Conservation (phyloP, 257 asterid genomes). For the Ilex asprella region DNA sequence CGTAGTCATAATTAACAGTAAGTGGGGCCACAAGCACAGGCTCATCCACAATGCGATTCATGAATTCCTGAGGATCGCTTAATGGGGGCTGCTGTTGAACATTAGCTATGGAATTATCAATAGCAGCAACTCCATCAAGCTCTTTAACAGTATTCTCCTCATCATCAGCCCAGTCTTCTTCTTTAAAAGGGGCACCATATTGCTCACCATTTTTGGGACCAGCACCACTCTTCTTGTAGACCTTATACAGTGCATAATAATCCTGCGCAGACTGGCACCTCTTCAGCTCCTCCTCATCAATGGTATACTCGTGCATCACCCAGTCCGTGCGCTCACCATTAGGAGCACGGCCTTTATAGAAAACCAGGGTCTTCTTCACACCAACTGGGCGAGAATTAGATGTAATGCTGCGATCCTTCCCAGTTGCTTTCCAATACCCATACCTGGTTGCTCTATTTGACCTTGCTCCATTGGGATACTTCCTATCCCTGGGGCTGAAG, state of each 20-base stretch:
- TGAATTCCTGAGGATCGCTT: slow-evolving; percentile 50
- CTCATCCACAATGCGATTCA: slow-evolving; percentile 40
- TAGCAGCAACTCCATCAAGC: slow-evolving; percentile 18
- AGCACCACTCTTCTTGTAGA: slow-evolving; percentile 88
- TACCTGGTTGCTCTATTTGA: slow-evolving; percentile 45
- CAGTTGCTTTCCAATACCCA: slow-evolving; percentile 86
- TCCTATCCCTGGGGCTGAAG: slow-evolving; percentile 81
- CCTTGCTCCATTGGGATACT: slow-evolving; percentile 86
- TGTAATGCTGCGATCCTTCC: slow-evolving; percentile 69
- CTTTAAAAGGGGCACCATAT: slow-evolving; percentile 87
- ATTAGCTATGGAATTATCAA: slow-evolving; percentile 10
- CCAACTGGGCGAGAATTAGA: slow-evolving; percentile 70
- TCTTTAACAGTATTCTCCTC: slow-evolving; percentile 25
- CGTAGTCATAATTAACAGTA: slow-evolving; percentile 17
- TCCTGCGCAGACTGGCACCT: slow-evolving; percentile 46
- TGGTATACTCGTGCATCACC: slow-evolving; percentile 96
- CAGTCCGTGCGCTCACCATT: slow-evolving; percentile 84
- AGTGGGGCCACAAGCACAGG: slow-evolving; percentile 23
- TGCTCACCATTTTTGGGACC: slow-evolving; percentile 99
- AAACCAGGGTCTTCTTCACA: slow-evolving; percentile 81
- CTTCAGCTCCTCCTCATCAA: slow-evolving; percentile 78
- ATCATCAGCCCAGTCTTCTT: slow-evolving; percentile 85
- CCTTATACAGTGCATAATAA: slow-evolving; percentile 80
- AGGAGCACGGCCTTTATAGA: slow-evolving; percentile 88
- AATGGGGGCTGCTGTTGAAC: slow-evolving; percentile 17